Evolutionary conservation across 2,329 filamentous ascomycete genomes (phyloP).

Genomic region (Alternaria triticina): DNA sequence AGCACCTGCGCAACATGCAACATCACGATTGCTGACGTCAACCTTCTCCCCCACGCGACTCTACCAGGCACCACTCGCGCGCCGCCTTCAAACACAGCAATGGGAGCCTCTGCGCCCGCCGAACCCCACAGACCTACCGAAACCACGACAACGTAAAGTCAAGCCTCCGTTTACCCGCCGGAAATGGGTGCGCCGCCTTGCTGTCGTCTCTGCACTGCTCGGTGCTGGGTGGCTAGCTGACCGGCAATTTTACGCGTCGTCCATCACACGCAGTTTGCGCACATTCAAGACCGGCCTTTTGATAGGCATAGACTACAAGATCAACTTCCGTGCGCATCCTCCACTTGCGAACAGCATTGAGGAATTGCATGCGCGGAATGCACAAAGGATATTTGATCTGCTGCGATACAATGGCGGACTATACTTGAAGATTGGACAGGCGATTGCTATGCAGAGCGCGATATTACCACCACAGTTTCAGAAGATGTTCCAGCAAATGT

Average conservation of each 20-base stretch:
- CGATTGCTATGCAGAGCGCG: conserved; percentile 97
- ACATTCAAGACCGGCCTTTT: conserved; percentile 82
- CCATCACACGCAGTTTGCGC: conserved; percentile 76
- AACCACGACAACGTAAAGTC: conserved; percentile 57
- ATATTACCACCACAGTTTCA: conserved; percentile 93
- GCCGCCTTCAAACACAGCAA: conserved; percentile 41
- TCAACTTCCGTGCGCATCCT: conserved; percentile 88
- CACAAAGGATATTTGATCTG: conserved; percentile 80
- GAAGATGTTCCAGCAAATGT: conserved; percentile 95
- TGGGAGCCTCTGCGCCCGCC: conserved; percentile 66
- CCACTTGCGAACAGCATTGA: conserved; percentile 74
- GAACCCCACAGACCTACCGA: conserved; percentile 76
- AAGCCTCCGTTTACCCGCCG: conserved; percentile 73
- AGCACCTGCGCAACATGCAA: conserved; percentile 31
- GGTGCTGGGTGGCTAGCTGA: conserved; percentile 74
- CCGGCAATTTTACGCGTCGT: conserved; percentile 76
- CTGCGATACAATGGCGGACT: conserved; percentile 87
- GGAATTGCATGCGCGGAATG: conserved; percentile 83
- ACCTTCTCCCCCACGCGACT: conserved; percentile 15
- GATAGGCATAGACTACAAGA: conserved; percentile 91
- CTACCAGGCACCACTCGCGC: conserved; percentile 24
- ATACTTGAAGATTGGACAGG: conserved; percentile 97
- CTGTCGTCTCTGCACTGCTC: conserved; percentile 65
- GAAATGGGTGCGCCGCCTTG: conserved; percentile 78
- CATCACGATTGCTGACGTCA: conserved; percentile 28